Conservation (phyloP, 306 rosid genomes). For the Lathyrus aphaca region DNA sequence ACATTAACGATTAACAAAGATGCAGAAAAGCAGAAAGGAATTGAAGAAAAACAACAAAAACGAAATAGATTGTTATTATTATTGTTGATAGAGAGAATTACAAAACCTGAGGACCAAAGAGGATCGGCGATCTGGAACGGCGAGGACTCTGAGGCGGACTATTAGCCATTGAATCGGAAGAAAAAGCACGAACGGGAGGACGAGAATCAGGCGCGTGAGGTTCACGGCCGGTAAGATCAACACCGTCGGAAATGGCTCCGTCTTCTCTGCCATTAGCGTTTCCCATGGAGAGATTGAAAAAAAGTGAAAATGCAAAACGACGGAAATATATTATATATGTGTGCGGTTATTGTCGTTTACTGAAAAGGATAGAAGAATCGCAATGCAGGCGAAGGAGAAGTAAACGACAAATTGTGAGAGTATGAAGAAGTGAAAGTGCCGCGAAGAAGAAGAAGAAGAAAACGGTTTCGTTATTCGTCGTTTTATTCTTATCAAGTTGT, state of each 20-base stretch:
- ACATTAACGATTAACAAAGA: not conserved
- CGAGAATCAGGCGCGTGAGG: slow-evolving; percentile 49
- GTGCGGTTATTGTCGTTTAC: slow-evolving; percentile 33
- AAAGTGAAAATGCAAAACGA: not conserved
- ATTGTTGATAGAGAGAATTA: slow-evolving; percentile 1
- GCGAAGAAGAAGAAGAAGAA: slow-evolving; percentile 34
- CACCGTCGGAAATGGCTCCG: slow-evolving; percentile 38
- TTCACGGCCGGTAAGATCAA: slow-evolving; percentile 38
- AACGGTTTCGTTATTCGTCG: slow-evolving; percentile 32
- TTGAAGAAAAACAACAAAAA: not conserved
- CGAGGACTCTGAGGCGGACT: slow-evolving; percentile 82
- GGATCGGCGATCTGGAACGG: slow-evolving; percentile 66
- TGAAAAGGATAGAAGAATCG: not conserved
- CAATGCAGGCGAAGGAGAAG: slow-evolving; percentile 25
- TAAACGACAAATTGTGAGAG: slow-evolving; percentile 25
- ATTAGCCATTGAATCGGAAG: slow-evolving; percentile 70
- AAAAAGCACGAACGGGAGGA: slow-evolving; percentile 44
- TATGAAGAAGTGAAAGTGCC: not conserved
- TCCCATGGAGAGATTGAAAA: slow-evolving; percentile 49
- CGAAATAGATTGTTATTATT: not conserved
- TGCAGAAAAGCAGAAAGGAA: not conserved
- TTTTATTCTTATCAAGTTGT: slow-evolving; percentile 46
- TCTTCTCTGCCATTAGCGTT: slow-evolving; percentile 72
- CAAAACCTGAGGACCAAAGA: slow-evolving; percentile 81
- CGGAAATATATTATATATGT: not conserved